These are phyloP conservation scores for Phytopythium kandeliae DNA, from an alignment of 352 stramenopile genomes.

Conservation along the genomic window DNA sequence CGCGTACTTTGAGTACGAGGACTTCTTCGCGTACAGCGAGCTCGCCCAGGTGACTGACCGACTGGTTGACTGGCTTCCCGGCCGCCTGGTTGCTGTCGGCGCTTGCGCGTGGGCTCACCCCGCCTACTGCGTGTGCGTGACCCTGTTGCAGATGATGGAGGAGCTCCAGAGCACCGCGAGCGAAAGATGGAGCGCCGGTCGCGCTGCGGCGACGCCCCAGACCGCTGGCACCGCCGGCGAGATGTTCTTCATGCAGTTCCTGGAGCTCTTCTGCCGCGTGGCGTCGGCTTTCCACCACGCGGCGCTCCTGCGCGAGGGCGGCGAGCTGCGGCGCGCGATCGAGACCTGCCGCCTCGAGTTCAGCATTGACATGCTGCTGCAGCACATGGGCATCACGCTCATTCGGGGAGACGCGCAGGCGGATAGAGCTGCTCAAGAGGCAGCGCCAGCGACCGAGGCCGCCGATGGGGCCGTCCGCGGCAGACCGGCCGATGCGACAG, in stretches of 20 bases:
- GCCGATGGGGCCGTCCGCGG: not conserved
- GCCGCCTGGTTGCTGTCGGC: too few species aligned
- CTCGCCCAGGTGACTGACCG: constrained; percentile 17
- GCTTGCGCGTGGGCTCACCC: too few species aligned
- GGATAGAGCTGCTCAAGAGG: too few species aligned
- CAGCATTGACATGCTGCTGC: constrained; percentile 46
- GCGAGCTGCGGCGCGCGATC: constrained; percentile 41
- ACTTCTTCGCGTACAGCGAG: constrained; percentile 51
- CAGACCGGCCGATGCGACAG: not conserved
- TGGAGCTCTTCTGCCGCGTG: constrained; percentile 61
- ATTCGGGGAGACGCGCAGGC: too few species aligned
- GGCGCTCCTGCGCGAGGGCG: constrained; percentile 36
- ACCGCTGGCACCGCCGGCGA: not conserved
- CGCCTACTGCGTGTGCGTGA: too few species aligned
- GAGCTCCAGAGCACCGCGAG: constrained; percentile 12
- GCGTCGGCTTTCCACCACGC: constrained; percentile 45
- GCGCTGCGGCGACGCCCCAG: not conserved
- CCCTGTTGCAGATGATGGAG: constrained; percentile 12
- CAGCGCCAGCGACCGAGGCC: too few species aligned
- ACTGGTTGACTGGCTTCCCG: too few species aligned
- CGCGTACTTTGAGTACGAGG: constrained; percentile 75
- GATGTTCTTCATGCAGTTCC: constrained; percentile 52
- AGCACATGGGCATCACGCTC: constrained; percentile 49
- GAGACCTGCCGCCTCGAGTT: constrained; percentile 61
- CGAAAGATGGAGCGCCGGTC: constrained; percentile 1